Evolutionary conservation across 1,284 basidiomycete genomes (phyloP).

Genomic region (Puccinia hordei): DNA sequence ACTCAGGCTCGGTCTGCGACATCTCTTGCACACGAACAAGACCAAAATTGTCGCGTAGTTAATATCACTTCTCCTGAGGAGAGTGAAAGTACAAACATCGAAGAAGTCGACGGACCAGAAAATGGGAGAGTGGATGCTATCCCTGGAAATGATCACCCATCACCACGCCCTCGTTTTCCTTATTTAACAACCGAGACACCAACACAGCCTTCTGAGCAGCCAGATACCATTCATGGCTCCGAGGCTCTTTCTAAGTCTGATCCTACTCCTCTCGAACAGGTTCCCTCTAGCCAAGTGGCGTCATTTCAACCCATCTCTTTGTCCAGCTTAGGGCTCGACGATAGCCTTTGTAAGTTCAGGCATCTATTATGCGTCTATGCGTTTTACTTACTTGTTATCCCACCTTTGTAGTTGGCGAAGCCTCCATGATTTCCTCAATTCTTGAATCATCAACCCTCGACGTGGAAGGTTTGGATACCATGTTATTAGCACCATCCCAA

Average conservation of each 20-base stretch:
- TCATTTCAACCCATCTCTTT: slow-evolving; percentile 36
- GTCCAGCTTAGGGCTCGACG: slow-evolving; percentile 32
- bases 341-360: slow-evolving; percentile 33
- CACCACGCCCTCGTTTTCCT: slow-evolving; percentile 36
- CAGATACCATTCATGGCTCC: neutral
- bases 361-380: neutral
- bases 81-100: neutral
- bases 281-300: neutral
- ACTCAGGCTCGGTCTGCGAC: neutral
- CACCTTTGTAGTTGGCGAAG: slow-evolving; percentile 35
- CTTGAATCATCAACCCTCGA: slow-evolving; percentile 43
- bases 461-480: slow-evolving; percentile 20
- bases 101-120: neutral
- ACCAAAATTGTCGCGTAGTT: neutral
- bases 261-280: neutral
- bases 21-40: neutral
- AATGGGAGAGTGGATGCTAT: neutral
- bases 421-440: slow-evolving; percentile 41
- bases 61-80: neutral
- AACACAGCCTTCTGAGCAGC: neutral
- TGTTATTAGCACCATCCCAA: neutral
- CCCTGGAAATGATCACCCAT: neutral
- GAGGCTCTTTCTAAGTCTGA: neutral
- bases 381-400: neutral
- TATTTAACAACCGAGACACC: neutral